Conservation (phyloP, 2,329 filamentous ascomycete species). For the Claviceps sp. region DNA sequence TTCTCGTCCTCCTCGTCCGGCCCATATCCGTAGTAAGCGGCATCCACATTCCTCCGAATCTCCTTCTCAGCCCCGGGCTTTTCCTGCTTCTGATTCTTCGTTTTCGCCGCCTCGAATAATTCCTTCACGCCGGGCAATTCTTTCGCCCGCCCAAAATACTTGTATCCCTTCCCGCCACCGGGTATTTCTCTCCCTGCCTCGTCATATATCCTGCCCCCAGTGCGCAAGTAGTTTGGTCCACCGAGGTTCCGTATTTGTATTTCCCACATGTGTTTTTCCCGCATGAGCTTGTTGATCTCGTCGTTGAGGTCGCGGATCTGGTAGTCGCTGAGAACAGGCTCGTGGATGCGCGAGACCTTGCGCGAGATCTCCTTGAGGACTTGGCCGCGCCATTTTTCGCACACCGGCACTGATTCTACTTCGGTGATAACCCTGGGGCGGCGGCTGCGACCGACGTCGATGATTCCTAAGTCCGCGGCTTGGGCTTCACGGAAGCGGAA, state of each 20-base stretch:
- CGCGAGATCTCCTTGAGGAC: slow-evolving; percentile 94
- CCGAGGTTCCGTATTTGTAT: slow-evolving; percentile 88
- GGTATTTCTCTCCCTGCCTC: slow-evolving; percentile 59
- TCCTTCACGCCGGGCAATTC: slow-evolving; percentile 94
- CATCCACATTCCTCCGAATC: slow-evolving; percentile 67
- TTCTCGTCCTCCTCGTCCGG: slow-evolving; percentile 80
- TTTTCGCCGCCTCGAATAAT: slow-evolving; percentile 69
- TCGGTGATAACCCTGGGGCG: slow-evolving; percentile 86
- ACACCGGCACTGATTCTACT: slow-evolving; percentile 68
- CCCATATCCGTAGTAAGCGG: slow-evolving; percentile 91
- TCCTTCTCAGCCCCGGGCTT: slow-evolving; percentile 56
- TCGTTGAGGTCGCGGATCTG: slow-evolving; percentile 97
- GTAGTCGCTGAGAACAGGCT: slow-evolving; percentile 80
- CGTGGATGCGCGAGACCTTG: slow-evolving; percentile 94
- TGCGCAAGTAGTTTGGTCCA: slow-evolving; percentile 93
- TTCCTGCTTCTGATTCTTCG: slow-evolving; percentile 45
- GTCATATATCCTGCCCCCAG: slow-evolving; percentile 56
- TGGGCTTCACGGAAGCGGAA: slow-evolving; percentile 98
- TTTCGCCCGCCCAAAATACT: slow-evolving; percentile 81
- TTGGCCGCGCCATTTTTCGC: slow-evolving; percentile 97
- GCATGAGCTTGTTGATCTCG: slow-evolving; percentile 98
- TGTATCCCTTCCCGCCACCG: slow-evolving; percentile 75
- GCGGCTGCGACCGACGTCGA: slow-evolving; percentile 80
- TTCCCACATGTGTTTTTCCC: slow-evolving; percentile 99
- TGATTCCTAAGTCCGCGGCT: slow-evolving; percentile 88